Evolutionary conservation across 768 basidiomycete species (phyloP).

Genomic region (Sarcodon aspratus): DNA sequence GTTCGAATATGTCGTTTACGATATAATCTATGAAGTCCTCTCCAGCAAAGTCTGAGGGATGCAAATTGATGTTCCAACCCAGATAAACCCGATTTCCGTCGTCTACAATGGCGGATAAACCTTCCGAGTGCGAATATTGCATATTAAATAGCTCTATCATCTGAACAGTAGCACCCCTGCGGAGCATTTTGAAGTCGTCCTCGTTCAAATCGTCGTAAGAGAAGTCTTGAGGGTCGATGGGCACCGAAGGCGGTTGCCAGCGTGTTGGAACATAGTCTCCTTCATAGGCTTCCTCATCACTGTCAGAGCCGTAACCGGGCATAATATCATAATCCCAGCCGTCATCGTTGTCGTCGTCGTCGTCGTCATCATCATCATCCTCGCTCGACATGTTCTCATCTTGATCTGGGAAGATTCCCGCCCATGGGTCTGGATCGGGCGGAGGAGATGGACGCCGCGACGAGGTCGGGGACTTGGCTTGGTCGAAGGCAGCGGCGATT

Average conservation of each 20-base stretch:
- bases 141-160: conserved; percentile 50
- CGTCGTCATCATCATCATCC: conserved; percentile 18
- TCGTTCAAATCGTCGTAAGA: conserved; percentile 22
- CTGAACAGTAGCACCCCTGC: conserved; percentile 44
- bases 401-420: conserved; percentile 47
- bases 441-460: conserved; percentile 15
- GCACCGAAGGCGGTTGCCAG: conserved; percentile 47
- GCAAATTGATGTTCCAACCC: conserved; percentile 57
- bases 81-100: conserved; percentile 38
- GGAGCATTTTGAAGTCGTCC: conserved; percentile 31
- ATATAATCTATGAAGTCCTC: conserved; percentile 28
- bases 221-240: conserved; percentile 23
- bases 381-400: conserved; percentile 19
- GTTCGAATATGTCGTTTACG: conserved; percentile 25
- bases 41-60: conserved; percentile 28
- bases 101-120: conserved; percentile 33
- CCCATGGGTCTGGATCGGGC: conserved; percentile 54
- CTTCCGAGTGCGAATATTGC: conserved; percentile 41
- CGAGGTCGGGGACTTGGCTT: conserved; percentile 23
- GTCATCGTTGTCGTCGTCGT: conserved; percentile 15
- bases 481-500: conserved; percentile 36
- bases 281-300: conserved; percentile 19
- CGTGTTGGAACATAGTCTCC: conserved; percentile 32
- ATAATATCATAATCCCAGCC: conserved; percentile 10
- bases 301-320: conserved; percentile 15